phyloP scores from a whole-genome alignment of 192 early-diverging fungal genomes.

The Podila verticillata region DNA sequence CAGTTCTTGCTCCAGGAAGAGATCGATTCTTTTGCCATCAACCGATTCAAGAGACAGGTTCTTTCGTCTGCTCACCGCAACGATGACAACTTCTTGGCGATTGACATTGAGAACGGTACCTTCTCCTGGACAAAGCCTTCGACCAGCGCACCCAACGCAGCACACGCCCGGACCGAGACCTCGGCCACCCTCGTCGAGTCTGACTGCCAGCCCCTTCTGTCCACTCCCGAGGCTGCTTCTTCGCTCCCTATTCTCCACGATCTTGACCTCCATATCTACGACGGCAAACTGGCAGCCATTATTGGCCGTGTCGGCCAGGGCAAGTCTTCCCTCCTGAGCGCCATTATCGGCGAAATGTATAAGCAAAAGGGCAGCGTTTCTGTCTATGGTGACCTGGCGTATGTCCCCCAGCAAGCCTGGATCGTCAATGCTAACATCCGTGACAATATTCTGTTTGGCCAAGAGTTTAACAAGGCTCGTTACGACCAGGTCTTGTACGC shows the following conservation, averaged over 20 bases:
- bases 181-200: not conserved
- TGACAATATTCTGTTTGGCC: constrained; percentile 86
- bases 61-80: not conserved
- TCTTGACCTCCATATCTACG: constrained; percentile 52
- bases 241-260: constrained; percentile 12
- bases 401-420: constrained; percentile 51
- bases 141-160: not conserved
- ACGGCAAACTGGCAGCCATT: constrained; percentile 28
- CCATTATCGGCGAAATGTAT: constrained; percentile 85
- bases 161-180: not conserved
- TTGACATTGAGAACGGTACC: constrained; percentile 25
- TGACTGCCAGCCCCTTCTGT: constrained; percentile 29
- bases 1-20: constrained; percentile 51
- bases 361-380: constrained; percentile 60
- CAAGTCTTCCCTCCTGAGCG: constrained; percentile 78
- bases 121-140: constrained; percentile 24
- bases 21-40: constrained; percentile 10
- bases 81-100: not conserved
- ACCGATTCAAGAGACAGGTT: not conserved
- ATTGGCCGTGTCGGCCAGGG: constrained; percentile 63
- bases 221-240: not conserved
- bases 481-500: constrained; percentile 58
- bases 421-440: constrained; percentile 57
- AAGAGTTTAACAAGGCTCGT: constrained; percentile 63
- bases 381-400: constrained; percentile 65